phyloP scores from a whole-genome alignment of 768 basidiomycete species.

The Naganishia vaughanmartiniae region DNA sequence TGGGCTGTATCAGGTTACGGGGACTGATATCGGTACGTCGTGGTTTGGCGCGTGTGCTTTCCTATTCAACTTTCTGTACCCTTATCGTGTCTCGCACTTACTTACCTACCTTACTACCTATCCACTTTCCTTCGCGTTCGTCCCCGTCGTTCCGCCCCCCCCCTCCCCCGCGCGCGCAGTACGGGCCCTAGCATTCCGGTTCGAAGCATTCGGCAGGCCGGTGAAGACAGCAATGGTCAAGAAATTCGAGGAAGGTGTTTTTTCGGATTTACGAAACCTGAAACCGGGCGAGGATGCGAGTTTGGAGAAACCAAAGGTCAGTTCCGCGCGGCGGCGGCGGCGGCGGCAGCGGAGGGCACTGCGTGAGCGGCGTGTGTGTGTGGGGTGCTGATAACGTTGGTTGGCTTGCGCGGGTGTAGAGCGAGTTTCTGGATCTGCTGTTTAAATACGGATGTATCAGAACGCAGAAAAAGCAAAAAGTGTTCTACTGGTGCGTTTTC shows the following conservation, averaged over 20 bases:
- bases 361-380: too few species aligned
- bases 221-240: constrained; percentile 75
- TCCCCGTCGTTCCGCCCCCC: too few species aligned
- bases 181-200: constrained; percentile 86
- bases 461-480: constrained; percentile 98
- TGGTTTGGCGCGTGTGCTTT: too few species aligned
- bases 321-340: constrained; percentile 42
- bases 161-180: constrained; percentile 54
- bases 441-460: constrained; percentile 97
- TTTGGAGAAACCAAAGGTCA: constrained; percentile 91
- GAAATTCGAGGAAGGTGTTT: constrained; percentile 96
- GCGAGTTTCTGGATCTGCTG: constrained; percentile 83
- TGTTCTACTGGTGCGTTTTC: constrained; percentile 83
- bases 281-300: constrained; percentile 91
- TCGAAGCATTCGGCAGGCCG: constrained; percentile 85
- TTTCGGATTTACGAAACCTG: constrained; percentile 85
- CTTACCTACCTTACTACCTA: too few species aligned
- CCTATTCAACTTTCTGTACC: too few species aligned
- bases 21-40: constrained; percentile 74
- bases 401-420: constrained; percentile 58
- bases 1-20: constrained; percentile 87
- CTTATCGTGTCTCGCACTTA: too few species aligned
- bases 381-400: too few species aligned
- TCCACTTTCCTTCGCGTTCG: neutral
- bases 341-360: too few species aligned